A percentile compares a stretch with the other conserved stretches of the same genome.
Conservation (phyloP, 2,329 filamentous ascomycete species). For the Hypoxylon sp. region DNA sequence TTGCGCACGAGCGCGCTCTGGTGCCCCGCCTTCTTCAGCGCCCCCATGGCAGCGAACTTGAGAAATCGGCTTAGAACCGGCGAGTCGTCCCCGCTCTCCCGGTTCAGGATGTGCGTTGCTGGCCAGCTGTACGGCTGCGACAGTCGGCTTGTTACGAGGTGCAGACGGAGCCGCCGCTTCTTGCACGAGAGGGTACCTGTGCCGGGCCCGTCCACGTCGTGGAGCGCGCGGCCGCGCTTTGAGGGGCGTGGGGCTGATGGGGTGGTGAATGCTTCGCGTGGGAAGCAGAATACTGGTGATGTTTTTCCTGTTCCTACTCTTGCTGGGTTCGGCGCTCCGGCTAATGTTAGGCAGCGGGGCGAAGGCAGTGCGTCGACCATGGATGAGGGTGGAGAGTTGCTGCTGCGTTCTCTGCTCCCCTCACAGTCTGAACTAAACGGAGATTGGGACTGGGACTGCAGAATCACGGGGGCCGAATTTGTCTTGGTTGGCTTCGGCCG, state of each 20-base stretch:
- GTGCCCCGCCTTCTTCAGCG: conserved; percentile 61
- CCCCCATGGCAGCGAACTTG: conserved; percentile 61
- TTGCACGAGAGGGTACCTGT: conserved; percentile 69
- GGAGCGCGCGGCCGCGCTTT: conserved; percentile 67
- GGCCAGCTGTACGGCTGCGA: conserved; percentile 79
- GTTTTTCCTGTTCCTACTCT: conserved; percentile 2
- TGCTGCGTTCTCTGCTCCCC: conserved; percentile 13
- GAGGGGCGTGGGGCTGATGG: conserved; percentile 19
- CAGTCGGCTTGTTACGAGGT: conserved; percentile 78
- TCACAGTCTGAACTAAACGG: not conserved
- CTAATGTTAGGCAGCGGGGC: not conserved
- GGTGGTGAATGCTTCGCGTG: conserved; percentile 9
- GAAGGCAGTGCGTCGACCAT: not conserved
- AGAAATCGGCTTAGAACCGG: conserved; percentile 60
- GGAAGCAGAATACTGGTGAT: conserved; percentile 21
- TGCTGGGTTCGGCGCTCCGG: not conserved
- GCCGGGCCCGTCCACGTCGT: conserved; percentile 73
- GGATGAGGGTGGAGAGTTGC: not conserved
- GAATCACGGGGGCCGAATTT: conserved; percentile 35
- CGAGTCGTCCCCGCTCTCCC: conserved; percentile 66
- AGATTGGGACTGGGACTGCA: conserved; percentile 30
- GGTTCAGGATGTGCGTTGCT: conserved; percentile 77
- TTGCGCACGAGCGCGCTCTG: conserved; percentile 71
- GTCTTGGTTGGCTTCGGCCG: conserved; percentile 38
- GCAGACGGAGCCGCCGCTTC: conserved; percentile 75